Evolutionary conservation across 345 rosid genomes (phyloP).

Genomic region (Eucalyptus grandis): DNA sequence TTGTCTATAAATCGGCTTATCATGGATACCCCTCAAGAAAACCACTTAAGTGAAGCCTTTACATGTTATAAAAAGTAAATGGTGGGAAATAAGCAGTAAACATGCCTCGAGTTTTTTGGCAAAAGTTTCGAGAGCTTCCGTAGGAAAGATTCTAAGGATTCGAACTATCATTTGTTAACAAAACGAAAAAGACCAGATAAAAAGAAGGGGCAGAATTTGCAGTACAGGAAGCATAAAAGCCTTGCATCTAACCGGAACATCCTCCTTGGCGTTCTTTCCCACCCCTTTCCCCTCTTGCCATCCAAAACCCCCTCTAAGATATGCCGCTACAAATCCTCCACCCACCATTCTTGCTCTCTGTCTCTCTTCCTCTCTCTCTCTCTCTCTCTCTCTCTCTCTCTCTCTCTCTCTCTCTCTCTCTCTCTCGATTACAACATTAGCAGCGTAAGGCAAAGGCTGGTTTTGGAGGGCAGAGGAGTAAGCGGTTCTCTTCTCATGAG

Average conservation of each 20-base stretch:
- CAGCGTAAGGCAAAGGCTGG: not conserved
- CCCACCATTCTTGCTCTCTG: no score
- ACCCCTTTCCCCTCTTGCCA: no score
- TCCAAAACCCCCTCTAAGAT: no score
- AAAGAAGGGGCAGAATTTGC: not conserved
- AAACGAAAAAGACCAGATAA: not conserved
- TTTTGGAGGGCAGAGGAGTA: not conserved
- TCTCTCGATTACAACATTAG: not conserved
- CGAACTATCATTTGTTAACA: not conserved
- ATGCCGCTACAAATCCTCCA: no score
- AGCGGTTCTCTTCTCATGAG: not conserved
- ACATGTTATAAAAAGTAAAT: not conserved
- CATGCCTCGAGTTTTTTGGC: not conserved
- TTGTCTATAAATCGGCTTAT: not conserved
- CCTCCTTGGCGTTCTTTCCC: no score
- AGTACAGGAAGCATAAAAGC: not conserved
- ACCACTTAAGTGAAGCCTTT: not conserved
- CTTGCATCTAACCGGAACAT: no score
- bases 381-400: no score
- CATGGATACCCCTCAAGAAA: not conserved
- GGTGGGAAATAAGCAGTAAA: not conserved
- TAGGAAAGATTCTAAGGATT: not conserved
- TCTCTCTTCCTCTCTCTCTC: no score
- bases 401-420: no score
- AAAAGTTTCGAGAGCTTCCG: not conserved